Percentiles rank a stretch among this genome's conserved stretches.
Conservation (phyloP, 139 green algal species). For the Asterochloris erici region DNA sequence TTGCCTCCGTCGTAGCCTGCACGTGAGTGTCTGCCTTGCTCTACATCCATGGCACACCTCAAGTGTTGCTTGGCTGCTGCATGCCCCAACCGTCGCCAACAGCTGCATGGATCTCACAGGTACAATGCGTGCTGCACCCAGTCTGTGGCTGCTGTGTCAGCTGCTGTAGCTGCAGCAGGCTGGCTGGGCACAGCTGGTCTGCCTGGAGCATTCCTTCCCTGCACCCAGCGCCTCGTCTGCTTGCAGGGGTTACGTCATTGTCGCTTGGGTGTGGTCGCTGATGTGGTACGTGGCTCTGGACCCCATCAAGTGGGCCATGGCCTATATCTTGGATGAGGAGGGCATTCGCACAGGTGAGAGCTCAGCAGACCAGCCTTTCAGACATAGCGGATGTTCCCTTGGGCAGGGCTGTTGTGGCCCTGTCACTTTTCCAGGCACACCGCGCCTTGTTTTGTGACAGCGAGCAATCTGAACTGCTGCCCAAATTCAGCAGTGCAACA, state of each 20-base stretch:
- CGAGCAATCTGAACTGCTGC: no score
- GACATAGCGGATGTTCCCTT: no score
- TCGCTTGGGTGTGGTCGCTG: constrained; percentile 73
- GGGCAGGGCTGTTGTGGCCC: no score
- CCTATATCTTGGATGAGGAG: constrained; percentile 71
- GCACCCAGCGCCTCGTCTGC: no score
- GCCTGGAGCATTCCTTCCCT: no score
- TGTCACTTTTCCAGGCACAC: no score
- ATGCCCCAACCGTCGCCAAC: background rate
- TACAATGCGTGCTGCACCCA: background rate
- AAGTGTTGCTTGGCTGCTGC: no score
- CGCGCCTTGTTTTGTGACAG: no score
- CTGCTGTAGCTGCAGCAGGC: background rate
- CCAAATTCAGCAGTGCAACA: no score
- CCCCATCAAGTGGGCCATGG: constrained; percentile 70
- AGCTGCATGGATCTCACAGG: background rate
- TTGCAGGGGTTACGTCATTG: constrained; percentile 64
- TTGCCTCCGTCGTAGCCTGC: constrained; percentile 67
- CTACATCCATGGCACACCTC: background rate
- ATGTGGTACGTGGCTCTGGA: constrained; percentile 79
- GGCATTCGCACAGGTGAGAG: constrained; percentile 42
- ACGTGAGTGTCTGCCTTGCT: constrained; percentile 30
- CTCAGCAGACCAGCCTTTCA: no score
- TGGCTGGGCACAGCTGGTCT: background rate
- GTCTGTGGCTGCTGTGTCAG: background rate